Conservation (phyloP, 2,329 filamentous ascomycete species). For the Metarhizium anisopliae region DNA sequence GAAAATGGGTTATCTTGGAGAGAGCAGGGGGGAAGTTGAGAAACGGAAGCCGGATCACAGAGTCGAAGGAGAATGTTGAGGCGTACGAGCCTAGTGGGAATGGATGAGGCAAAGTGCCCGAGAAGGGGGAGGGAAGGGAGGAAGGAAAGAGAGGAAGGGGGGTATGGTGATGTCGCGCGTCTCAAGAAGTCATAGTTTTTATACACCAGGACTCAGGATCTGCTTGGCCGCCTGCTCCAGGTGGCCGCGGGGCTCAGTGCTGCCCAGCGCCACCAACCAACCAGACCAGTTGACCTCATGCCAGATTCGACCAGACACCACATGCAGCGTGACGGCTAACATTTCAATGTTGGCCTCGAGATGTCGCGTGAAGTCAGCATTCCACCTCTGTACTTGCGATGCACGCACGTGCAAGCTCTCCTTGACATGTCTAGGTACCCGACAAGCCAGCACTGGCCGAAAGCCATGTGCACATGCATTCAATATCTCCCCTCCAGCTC, state of each 20-base stretch:
- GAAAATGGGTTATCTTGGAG: background rate
- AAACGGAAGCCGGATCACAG: background rate
- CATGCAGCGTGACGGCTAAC: too few species aligned
- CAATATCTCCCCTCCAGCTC: background rate
- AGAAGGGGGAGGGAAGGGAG: constrained; percentile 7
- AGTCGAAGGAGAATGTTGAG: background rate
- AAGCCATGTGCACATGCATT: too few species aligned
- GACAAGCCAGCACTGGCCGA: too few species aligned
- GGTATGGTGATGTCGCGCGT: background rate
- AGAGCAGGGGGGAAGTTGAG: background rate
- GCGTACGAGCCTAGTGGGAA: background rate
- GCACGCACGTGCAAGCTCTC: too few species aligned
- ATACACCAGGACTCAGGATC: background rate
- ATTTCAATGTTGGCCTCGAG: too few species aligned
- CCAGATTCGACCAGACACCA: too few species aligned
- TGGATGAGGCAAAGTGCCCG: constrained; percentile 10
- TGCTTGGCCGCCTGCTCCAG: background rate
- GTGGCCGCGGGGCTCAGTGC: background rate
- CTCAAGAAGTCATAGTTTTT: background rate
- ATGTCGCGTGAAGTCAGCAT: too few species aligned
- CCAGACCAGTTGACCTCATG: background rate
- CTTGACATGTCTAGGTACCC: too few species aligned
- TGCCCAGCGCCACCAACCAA: background rate
- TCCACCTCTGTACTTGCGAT: too few species aligned
- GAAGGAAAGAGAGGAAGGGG: background rate